phyloP scores from a whole-genome alignment of 306 rosid genomes.

The Prunus salicina region DNA sequence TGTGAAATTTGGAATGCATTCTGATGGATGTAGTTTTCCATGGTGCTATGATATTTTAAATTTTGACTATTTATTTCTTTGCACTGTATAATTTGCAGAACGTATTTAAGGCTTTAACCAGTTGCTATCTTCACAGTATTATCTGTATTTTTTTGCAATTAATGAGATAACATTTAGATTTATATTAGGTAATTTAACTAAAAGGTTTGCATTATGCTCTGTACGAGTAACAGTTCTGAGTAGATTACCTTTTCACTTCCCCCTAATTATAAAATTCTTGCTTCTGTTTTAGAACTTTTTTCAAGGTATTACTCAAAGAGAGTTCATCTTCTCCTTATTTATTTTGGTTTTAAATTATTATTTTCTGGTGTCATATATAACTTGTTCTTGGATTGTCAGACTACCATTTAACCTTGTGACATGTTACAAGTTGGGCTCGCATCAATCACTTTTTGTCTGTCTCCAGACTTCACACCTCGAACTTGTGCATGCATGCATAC shows the following conservation, averaged over 20 bases:
- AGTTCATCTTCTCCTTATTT: background rate
- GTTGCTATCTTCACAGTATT: background rate
- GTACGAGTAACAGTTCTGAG: background rate
- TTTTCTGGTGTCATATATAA: background rate
- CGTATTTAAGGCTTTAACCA: constrained; percentile 13
- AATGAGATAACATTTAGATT: background rate
- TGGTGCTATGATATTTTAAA: constrained; percentile 29
- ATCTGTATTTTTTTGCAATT: background rate
- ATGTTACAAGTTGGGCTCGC: background rate
- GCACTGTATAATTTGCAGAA: constrained; percentile 17
- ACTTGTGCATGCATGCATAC: background rate
- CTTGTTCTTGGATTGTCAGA: background rate
- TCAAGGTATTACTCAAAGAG: background rate
- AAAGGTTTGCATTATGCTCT: background rate
- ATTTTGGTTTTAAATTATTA: background rate
- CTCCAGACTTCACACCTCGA: background rate
- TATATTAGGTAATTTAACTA: background rate
- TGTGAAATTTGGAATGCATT: constrained; percentile 49
- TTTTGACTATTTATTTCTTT: constrained; percentile 25
- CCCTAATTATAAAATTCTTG: background rate
- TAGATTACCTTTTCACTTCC: background rate
- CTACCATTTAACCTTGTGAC: background rate
- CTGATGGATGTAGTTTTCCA: constrained; percentile 40
- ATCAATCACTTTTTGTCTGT: background rate
- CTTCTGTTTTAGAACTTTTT: background rate